These are phyloP conservation scores for Sporobolomyces phaffii DNA, from an alignment of 768 basidiomycete genomes.

Conservation along the genomic window DNA sequence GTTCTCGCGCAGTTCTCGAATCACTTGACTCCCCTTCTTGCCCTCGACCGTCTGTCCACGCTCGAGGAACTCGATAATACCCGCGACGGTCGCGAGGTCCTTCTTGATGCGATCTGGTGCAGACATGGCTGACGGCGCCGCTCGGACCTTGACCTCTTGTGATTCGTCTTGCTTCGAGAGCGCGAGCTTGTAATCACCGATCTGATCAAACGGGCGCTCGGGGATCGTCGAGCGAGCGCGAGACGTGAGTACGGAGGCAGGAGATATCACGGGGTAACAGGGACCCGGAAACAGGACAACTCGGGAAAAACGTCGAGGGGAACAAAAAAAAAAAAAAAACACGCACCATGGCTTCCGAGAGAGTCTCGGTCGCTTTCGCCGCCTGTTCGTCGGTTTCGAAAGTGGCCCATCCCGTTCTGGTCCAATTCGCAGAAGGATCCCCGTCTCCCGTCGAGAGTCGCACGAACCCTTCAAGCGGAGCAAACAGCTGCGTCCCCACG, in stretches of 20 bases:
- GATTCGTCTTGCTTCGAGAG: conserved; percentile 48
- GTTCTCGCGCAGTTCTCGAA: conserved; percentile 51
- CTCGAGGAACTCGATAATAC: conserved; percentile 63
- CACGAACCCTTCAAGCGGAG: conserved; percentile 16
- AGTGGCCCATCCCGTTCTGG: conserved; percentile 13
- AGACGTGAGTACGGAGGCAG: no score
- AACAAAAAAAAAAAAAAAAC: background rate
- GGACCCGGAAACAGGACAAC: no score
- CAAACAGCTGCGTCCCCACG: conserved; percentile 11
- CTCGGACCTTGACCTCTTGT: conserved; percentile 69
- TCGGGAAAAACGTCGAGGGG: background rate
- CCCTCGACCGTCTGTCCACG: conserved; percentile 57
- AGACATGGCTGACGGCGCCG: conserved; percentile 74
- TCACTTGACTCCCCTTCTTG: conserved; percentile 51
- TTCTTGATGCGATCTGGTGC: conserved; percentile 71
- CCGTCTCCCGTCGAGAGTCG: conserved; percentile 13
- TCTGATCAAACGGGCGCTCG: no score
- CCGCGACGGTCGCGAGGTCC: conserved; percentile 72
- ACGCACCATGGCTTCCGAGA: background rate
- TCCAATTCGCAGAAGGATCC: background rate
- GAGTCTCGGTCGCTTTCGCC: background rate
- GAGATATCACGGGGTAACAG: no score
- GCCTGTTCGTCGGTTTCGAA: conserved; percentile 3
- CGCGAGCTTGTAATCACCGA: conserved; percentile 1
- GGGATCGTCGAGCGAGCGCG: no score